A percentile compares a stretch with the other conserved stretches of the same genome.
Evolutionary conservation across 108 stramenopile species (phyloP).

Genomic region (Fragilariopsis cylindrus): DNA sequence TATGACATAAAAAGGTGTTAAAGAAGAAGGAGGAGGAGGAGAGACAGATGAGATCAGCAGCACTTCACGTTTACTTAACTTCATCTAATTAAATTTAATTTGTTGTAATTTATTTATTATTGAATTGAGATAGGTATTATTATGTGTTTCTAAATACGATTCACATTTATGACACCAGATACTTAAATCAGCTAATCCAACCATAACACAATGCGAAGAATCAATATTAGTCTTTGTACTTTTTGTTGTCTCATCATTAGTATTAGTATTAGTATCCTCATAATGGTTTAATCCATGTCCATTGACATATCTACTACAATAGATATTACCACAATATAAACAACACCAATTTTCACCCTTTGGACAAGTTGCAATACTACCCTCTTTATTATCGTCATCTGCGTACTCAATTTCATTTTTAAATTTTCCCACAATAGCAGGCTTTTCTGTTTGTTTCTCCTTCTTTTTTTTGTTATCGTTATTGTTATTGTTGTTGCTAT

Average conservation of each 20-base stretch:
- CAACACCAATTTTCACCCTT: conserved; percentile 78
- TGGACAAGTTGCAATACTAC: conserved; percentile 34
- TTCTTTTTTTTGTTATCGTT: not conserved
- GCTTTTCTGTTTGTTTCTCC: not conserved
- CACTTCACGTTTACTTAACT: too few relatives aligned
- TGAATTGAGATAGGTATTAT: conserved; percentile 33
- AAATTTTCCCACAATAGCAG: not conserved
- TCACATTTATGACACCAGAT: conserved; percentile 81
- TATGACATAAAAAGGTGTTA: too few relatives aligned
- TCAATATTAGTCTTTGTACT: not conserved
- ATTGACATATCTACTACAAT: conserved; percentile 77
- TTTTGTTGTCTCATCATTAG: conserved; percentile 9
- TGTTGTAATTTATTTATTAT: conserved; percentile 45
- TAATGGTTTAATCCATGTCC: conserved; percentile 71
- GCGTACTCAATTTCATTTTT: conserved; percentile 10
- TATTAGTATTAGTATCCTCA: conserved; percentile 36
- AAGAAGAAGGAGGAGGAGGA: too few relatives aligned
- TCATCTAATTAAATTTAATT: conserved; percentile 42
- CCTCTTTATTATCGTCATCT: not conserved
- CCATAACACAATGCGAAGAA: conserved; percentile 35
- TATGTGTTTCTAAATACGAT: conserved; percentile 43
- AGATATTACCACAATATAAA: conserved; percentile 51
- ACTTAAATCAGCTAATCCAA: conserved; percentile 70
- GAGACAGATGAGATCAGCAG: too few relatives aligned
- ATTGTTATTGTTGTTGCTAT: not conserved